Evolutionary conservation across 257 asterid genomes (phyloP).

Genomic region (Misopates orontium): DNA sequence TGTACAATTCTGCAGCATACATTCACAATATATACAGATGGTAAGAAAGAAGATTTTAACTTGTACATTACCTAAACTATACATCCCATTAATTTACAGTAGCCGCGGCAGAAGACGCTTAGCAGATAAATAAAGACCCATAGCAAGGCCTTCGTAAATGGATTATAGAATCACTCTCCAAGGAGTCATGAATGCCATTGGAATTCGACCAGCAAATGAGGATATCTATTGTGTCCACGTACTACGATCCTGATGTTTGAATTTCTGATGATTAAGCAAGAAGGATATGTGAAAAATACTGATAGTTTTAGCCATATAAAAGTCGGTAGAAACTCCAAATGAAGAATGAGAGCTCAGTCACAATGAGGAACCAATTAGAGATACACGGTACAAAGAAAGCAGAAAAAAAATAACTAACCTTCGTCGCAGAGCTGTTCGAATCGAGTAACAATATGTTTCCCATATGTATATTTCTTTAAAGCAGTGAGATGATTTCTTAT

Average conservation of each 20-base stretch:
- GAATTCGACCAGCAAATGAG: neutral
- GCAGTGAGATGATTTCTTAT: conserved; percentile 41
- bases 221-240: neutral
- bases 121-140: neutral
- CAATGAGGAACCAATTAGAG: neutral
- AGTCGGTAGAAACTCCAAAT: neutral
- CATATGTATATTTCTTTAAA: conserved; percentile 50
- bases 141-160: neutral
- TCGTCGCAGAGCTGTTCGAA: conserved; percentile 43
- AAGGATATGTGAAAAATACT: neutral
- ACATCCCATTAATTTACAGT: conserved; percentile 11
- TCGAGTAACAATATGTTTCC: conserved; percentile 50
- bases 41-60: conserved; percentile 1
- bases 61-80: conserved; percentile 20
- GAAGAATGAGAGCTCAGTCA: neutral
- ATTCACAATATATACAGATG: neutral
- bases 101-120: conserved; percentile 6
- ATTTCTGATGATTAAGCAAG: conserved; percentile 22
- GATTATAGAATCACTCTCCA: neutral
- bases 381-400: neutral
- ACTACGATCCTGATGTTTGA: conserved; percentile 28
- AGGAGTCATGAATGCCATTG: neutral
- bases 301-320: too few relatives aligned
- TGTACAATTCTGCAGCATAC: conserved; percentile 7
- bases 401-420: conserved; percentile 29